Percentiles rank a stretch among this genome's conserved stretches.
Evolutionary conservation across 257 asterid species (phyloP).

Genomic region (Lantana camara): DNA sequence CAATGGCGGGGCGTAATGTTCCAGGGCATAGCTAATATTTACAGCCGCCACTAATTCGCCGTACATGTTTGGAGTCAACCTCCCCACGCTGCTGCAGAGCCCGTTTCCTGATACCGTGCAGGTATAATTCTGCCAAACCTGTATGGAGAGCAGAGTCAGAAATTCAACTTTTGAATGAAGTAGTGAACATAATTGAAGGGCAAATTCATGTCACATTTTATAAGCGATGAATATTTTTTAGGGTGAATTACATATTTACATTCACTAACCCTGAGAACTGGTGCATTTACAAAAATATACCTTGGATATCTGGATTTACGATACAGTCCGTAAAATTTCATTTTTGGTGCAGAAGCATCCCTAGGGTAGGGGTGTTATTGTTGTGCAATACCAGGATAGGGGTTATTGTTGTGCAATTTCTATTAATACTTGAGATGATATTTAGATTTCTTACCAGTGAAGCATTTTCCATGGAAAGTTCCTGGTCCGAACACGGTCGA

Average conservation of each 20-base stretch:
- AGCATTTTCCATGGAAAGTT: slow-evolving; percentile 76
- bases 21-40: slow-evolving; percentile 82
- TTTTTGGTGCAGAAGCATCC: no score
- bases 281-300: no score
- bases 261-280: no score
- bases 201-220: no score
- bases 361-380: no score
- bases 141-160: background rate
- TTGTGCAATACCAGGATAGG: no score
- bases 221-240: no score
- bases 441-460: slow-evolving; percentile 44
- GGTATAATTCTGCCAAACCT: slow-evolving; percentile 32
- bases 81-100: slow-evolving; percentile 26
- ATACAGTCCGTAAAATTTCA: no score
- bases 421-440: background rate
- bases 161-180: background rate
- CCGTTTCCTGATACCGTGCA: slow-evolving; percentile 24
- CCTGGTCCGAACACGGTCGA: slow-evolving; percentile 58
- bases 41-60: slow-evolving; percentile 50
- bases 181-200: no score
- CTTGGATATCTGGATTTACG: no score
- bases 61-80: slow-evolving; percentile 34
- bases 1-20: slow-evolving; percentile 72
- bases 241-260: no score
- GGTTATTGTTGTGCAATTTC: background rate